These are phyloP conservation scores for Crepidotus sp. DNA, from an alignment of 1,284 basidiomycete genomes.

Conservation along the genomic window DNA sequence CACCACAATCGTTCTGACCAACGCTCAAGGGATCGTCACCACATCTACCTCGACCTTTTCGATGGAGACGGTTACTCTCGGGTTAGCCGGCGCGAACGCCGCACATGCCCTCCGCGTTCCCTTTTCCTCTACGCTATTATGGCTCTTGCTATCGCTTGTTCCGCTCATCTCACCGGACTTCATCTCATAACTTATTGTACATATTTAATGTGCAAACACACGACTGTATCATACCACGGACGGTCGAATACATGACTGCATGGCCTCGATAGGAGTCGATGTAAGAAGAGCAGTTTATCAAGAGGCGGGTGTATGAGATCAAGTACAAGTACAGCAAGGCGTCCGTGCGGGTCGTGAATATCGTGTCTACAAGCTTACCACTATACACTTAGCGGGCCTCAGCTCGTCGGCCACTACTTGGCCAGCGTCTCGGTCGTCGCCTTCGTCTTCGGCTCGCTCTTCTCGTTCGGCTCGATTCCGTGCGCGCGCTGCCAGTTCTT, in stretches of 20 bases:
- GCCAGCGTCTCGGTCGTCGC: too few relatives aligned
- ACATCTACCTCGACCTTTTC: conserved; percentile 38
- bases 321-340: too few relatives aligned
- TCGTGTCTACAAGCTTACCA: too few relatives aligned
- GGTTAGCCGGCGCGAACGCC: conserved; percentile 36
- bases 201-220: conserved; percentile 6
- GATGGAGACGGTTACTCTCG: conserved; percentile 36
- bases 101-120: conserved; percentile 5
- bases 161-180: neutral
- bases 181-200: conserved; percentile 13
- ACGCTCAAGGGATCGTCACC: conserved; percentile 33
- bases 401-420: too few relatives aligned
- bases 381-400: too few relatives aligned
- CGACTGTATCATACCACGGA: neutral
- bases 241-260: neutral
- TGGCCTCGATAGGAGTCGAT: neutral
- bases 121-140: neutral
- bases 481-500: neutral
- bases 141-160: conserved; percentile 1
- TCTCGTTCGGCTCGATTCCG: neutral
- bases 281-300: too few relatives aligned
- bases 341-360: too few relatives aligned
- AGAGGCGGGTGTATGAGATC: too few relatives aligned
- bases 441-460: neutral
- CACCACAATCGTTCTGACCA: conserved; percentile 38